Conservation (phyloP, 805 yeast genomes). For the Maudiozyma serrabonitensis region DNA sequence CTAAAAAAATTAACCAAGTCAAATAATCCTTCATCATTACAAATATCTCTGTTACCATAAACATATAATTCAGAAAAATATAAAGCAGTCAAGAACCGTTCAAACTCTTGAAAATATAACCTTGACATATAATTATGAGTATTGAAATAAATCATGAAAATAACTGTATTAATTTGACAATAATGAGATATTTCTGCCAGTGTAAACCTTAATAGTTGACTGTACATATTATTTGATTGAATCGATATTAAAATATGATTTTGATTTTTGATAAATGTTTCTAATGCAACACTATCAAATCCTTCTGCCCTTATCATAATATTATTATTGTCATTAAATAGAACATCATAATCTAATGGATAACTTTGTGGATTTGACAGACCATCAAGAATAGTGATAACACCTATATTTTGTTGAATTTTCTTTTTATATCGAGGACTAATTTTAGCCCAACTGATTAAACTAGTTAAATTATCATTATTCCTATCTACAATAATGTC, state of each 20-base stretch:
- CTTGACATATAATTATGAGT: slow-evolving; percentile 18
- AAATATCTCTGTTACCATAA: slow-evolving; percentile 8
- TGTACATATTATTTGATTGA: slow-evolving; percentile 15
- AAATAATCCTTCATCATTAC: slow-evolving; percentile 8
- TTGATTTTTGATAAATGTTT: slow-evolving; percentile 7
- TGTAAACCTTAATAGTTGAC: slow-evolving; percentile 13
- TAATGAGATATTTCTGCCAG: slow-evolving; percentile 9
- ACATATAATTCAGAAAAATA: slow-evolving; percentile 21
- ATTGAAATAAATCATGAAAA: slow-evolving; percentile 19
- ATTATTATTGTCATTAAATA: slow-evolving; percentile 8
- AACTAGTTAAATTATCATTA: slow-evolving; percentile 16
- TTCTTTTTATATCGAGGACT: slow-evolving; percentile 8
- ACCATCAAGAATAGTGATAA: slow-evolving; percentile 16
- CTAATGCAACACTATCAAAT: background rate
- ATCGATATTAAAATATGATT: slow-evolving; percentile 14
- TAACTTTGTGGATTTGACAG: background rate
- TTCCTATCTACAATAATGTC: slow-evolving; percentile 16
- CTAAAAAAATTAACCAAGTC: slow-evolving; percentile 21
- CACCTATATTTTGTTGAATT: slow-evolving; percentile 14
- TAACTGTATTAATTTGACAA: slow-evolving; percentile 6
- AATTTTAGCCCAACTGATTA: slow-evolving; percentile 18
- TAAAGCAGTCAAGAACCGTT: slow-evolving; percentile 4
- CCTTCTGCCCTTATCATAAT: slow-evolving; percentile 8
- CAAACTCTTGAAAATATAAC: slow-evolving; percentile 20
- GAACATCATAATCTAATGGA: slow-evolving; percentile 9